A percentile compares a stretch with the other conserved stretches of the same genome.
phyloP scores from a whole-genome alignment of 2,329 filamentous ascomycete genomes.

The Aspergillus ochraceus region DNA sequence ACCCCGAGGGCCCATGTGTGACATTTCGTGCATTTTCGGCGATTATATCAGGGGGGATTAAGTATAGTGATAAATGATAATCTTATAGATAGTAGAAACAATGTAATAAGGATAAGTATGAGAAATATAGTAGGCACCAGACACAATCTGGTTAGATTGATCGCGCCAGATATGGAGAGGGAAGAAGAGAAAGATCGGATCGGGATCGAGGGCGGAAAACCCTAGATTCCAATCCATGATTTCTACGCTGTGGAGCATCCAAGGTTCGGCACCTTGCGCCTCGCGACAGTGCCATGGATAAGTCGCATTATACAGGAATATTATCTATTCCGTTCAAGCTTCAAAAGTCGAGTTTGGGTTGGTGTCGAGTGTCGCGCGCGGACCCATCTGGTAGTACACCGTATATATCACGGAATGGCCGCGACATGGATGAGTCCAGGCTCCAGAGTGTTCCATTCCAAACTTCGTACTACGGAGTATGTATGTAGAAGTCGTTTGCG shows the following conservation, averaged over 20 bases:
- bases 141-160: neutral
- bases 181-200: conserved; percentile 6
- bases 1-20: conserved; percentile 42
- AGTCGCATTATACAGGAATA: neutral
- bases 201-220: conserved; percentile 8
- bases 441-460: neutral
- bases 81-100: neutral
- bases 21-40: conserved; percentile 43
- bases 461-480: neutral
- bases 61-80: neutral
- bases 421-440: no score
- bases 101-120: no score
- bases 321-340: neutral
- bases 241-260: conserved; percentile 1
- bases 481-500: neutral
- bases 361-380: no score
- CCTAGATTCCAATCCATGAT: conserved; percentile 9
- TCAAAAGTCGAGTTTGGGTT: neutral
- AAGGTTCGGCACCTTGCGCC: neutral
- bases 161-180: neutral
- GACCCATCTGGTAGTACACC: no score
- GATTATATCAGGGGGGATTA: neutral
- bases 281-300: neutral
- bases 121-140: neutral
- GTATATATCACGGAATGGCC: no score